Conservation (phyloP, 805 yeast genomes). For the Suhomyces vadensis region DNA sequence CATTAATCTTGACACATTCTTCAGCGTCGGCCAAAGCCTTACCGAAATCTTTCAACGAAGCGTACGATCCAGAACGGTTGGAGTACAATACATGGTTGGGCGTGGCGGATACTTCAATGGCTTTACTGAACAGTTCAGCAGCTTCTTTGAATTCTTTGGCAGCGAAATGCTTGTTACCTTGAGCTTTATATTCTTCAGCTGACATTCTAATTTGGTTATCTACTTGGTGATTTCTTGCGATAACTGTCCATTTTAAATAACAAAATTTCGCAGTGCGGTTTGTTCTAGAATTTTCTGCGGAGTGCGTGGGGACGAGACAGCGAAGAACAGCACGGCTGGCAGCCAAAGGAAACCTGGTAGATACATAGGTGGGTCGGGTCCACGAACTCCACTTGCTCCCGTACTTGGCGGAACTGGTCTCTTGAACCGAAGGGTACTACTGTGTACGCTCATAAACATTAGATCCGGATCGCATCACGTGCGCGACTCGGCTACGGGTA, state of each 20-base stretch:
- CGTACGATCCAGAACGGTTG: conserved; percentile 89
- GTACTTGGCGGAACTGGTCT: too few species aligned
- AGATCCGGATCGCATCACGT: too few species aligned
- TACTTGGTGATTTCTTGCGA: not conserved
- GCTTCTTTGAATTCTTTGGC: conserved; percentile 84
- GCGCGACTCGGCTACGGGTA: too few species aligned
- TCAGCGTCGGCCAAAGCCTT: conserved; percentile 85
- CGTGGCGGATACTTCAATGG: conserved; percentile 74
- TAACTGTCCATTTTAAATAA: not conserved
- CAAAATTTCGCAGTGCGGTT: conserved; percentile 1
- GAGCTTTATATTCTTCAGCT: conserved; percentile 79
- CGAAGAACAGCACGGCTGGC: too few species aligned
- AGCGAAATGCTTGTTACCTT: conserved; percentile 91
- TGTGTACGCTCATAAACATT: too few species aligned
- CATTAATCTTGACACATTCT: conserved; percentile 76
- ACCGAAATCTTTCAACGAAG: conserved; percentile 71
- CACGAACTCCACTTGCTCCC: too few species aligned
- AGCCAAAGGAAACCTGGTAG: too few species aligned
- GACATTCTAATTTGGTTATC: conserved; percentile 38
- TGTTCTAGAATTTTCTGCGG: conserved; percentile 5
- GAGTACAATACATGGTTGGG: conserved; percentile 94
- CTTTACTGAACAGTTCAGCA: conserved; percentile 76
- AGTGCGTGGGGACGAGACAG: too few species aligned
- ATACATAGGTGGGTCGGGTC: too few species aligned
- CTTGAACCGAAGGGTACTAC: too few species aligned